Evolutionary conservation across 257 asterid genomes (phyloP), one percentile per base, ranked within the genome.

Genomic region (Rauvolfia tetraphylla): DNA sequence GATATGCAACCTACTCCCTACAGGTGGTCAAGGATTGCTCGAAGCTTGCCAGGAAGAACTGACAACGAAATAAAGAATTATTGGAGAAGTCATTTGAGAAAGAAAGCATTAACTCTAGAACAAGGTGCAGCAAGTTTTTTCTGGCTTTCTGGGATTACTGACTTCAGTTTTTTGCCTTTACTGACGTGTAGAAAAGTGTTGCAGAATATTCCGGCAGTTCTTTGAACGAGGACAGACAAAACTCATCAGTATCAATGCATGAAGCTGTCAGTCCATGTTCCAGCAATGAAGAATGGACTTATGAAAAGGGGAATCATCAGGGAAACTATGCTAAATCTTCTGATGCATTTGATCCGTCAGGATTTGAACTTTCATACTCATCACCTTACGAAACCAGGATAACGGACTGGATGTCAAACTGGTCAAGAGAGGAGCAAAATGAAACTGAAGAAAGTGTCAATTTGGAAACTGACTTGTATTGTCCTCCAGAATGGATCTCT

Each of bases 21-120:
- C 67, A 92, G 96, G 85, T 92, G 97, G 97, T 87, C 96, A 34
- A 89, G 81, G 80, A 92, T 90, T 58, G 97, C 96, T 2, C 76
- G 79, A 76, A 84, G 83, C 74, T 77, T 92, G 84, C 89, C 96
- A 0, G 97, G 97, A 81, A 83, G 96, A 83, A 92, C 97, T 3
- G 96, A 92, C 46, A 92, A 92, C 63, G 96, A 89, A 82, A 88
- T 92, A 49, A 92, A 92, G 80, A 92, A 90, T 82, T 90, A 86
- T 7, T 90, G 96, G 96, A 85, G 90, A 84, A 83, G 90, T 76
- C 87, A 88, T 79, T 75, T 82, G 75, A 89, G 81, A 81, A 92
- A 81, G 84, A 89, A 81, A 75, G 46, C 83, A 59, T 34, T 9
- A 41, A 27, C 27, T 77, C 12, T 46, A 31, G 63, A 70, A 69